A percentile compares a stretch with the other conserved stretches of the same genome.
Evolutionary conservation across 2,329 filamentous ascomycete genomes (phyloP).

Genomic region (Fusarium abutilonis): DNA sequence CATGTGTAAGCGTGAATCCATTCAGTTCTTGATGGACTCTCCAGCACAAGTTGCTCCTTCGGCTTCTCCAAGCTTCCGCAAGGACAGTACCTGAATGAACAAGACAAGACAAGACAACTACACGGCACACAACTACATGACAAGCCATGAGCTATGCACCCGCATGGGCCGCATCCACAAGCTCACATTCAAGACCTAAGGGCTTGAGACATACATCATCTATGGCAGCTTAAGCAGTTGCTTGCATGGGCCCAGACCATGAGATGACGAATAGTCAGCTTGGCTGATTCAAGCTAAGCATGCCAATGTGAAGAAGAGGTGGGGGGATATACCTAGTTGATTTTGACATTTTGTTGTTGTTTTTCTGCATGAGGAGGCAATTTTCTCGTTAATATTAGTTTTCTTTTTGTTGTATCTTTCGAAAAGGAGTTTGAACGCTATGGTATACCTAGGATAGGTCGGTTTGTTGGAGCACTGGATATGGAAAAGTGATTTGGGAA

Average conservation of each 20-base stretch:
- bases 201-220: background rate
- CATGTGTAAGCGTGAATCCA: conserved; percentile 50
- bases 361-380: background rate
- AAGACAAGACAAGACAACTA: background rate
- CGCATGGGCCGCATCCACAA: too few species aligned
- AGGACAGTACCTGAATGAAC: conserved; percentile 1
- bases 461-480: background rate
- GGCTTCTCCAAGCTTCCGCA: conserved; percentile 21
- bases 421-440: background rate
- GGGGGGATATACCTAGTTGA: background rate
- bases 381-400: background rate
- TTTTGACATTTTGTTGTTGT: background rate
- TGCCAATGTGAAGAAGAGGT: background rate
- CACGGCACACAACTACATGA: too few species aligned
- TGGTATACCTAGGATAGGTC: background rate
- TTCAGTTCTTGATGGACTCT: conserved; percentile 47
- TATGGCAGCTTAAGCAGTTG: background rate
- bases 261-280: background rate
- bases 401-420: background rate
- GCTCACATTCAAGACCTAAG: too few species aligned
- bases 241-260: background rate
- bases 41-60: conserved; percentile 19
- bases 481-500: conserved; percentile 7
- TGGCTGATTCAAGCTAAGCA: background rate
- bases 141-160: too few species aligned